Evolutionary conservation across 495 filamentous ascomycete species (phyloP).

Genomic region (Podospora sp.): DNA sequence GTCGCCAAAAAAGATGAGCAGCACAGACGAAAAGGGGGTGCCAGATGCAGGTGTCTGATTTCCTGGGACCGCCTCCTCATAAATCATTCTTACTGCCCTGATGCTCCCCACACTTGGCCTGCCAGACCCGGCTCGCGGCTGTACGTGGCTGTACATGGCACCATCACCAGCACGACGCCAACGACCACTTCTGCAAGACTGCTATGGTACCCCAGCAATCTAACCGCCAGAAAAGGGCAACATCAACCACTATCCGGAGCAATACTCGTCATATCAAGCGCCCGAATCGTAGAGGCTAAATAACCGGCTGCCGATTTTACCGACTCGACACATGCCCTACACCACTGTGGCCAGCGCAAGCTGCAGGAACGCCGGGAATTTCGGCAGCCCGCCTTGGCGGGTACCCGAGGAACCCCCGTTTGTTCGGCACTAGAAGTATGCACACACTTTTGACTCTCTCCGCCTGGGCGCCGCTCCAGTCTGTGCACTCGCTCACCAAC

Average conservation of each 20-base stretch:
- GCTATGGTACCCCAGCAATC: neutral
- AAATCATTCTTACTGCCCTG: neutral
- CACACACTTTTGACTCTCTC: neutral
- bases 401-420: neutral
- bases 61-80: neutral
- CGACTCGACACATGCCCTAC: slow-evolving; percentile 18
- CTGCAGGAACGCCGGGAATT: slow-evolving; percentile 28
- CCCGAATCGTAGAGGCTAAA: slow-evolving; percentile 36
- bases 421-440: slow-evolving; percentile 7
- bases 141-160: neutral
- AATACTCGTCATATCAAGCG: slow-evolving; percentile 21
- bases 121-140: neutral
- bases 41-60: slow-evolving; percentile 8
- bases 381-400: slow-evolving; percentile 12
- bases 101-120: slow-evolving; percentile 4
- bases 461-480: no score
- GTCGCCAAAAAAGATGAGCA: neutral
- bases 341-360: slow-evolving; percentile 2
- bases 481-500: no score
- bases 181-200: neutral
- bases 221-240: slow-evolving; percentile 12
- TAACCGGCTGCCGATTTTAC: slow-evolving; percentile 38
- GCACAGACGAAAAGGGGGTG: neutral
- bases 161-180: neutral
- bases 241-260: slow-evolving; percentile 35